A percentile compares a stretch with the other conserved stretches of the same genome.
phyloP scores from a whole-genome alignment of 78 protist genomes.

The Guillardia theta region DNA sequence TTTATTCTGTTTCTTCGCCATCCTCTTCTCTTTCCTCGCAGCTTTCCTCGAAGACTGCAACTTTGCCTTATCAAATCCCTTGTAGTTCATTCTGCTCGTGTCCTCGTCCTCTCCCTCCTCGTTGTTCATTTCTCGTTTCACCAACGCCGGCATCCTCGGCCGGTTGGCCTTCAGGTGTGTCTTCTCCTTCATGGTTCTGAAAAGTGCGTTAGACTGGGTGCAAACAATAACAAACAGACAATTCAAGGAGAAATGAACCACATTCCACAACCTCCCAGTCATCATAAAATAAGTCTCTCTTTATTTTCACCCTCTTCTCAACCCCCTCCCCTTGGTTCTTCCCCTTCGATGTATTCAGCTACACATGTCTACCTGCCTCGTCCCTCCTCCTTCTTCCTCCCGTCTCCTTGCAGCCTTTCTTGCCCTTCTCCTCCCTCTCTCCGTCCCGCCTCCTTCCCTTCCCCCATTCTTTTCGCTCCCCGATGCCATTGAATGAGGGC shows the following conservation, averaged over 20 bases:
- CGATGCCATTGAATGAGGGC: too few relatives aligned
- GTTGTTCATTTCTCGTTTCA: not conserved
- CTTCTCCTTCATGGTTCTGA: too few relatives aligned
- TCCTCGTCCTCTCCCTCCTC: not conserved
- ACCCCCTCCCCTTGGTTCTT: not conserved
- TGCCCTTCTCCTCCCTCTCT: not conserved
- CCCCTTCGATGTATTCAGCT: not conserved
- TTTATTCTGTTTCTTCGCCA: not conserved
- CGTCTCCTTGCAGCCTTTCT: not conserved
- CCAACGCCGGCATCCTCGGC: conserved; percentile 10
- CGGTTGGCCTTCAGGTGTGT: too few relatives aligned
- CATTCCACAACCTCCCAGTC: not conserved
- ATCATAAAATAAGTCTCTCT: too few relatives aligned
- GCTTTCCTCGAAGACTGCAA: not conserved
- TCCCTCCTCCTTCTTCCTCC: not conserved
- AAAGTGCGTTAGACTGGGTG: too few relatives aligned
- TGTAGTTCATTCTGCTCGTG: not conserved
- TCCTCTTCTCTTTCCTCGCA: not conserved
- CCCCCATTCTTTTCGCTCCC: too few relatives aligned
- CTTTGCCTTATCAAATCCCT: not conserved
- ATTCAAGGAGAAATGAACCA: too few relatives aligned
- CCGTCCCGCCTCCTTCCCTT: not conserved
- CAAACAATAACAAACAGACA: too few relatives aligned
- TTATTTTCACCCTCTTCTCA: not conserved
- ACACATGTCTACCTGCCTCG: not conserved